A percentile compares a stretch with the other conserved stretches of the same genome.
phyloP scores from a whole-genome alignment of 2,329 filamentous ascomycete species.

The Colletotrichum navitas region DNA sequence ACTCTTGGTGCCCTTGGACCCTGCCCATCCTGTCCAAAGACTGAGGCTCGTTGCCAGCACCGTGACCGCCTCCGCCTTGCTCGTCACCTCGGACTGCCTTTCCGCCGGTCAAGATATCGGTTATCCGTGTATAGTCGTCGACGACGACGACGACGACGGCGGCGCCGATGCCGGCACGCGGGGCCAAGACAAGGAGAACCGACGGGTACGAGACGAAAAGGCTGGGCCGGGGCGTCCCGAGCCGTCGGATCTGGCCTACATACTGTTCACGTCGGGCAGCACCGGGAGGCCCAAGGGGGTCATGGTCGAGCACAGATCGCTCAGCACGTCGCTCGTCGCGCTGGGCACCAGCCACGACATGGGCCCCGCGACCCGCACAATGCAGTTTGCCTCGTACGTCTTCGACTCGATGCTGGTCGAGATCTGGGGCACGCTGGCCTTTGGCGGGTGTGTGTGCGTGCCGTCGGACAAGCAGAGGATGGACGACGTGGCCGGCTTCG shows the following conservation, averaged over 20 bases:
- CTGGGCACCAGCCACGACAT: constrained; percentile 50
- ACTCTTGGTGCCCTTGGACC: too few relatives aligned
- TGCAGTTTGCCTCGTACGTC: constrained; percentile 64
- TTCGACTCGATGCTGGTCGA: constrained; percentile 67
- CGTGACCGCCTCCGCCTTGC: too few relatives aligned
- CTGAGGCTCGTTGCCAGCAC: too few relatives aligned
- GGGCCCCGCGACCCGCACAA: constrained; percentile 44
- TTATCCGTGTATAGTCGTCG: too few relatives aligned
- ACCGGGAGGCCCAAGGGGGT: constrained; percentile 66
- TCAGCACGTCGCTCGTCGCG: constrained; percentile 49
- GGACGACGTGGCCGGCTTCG: constrained; percentile 62
- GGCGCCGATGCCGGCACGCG: too few relatives aligned
- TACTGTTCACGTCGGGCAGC: constrained; percentile 67
- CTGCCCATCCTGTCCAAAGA: too few relatives aligned
- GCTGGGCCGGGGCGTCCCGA: too few relatives aligned
- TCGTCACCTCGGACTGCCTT: too few relatives aligned
- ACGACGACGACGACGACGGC: too few relatives aligned
- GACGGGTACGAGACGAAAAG: too few relatives aligned
- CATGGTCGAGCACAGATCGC: constrained; percentile 49
- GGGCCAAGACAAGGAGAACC: too few relatives aligned
- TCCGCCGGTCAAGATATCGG: too few relatives aligned
- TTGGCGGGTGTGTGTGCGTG: constrained; percentile 70
- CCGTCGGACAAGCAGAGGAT: constrained; percentile 64
- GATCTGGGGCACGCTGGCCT: constrained; percentile 63
- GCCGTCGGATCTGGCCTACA: constrained; percentile 44